Evolutionary conservation across 345 rosid species (phyloP).

Genomic region (Angophora floribunda): DNA sequence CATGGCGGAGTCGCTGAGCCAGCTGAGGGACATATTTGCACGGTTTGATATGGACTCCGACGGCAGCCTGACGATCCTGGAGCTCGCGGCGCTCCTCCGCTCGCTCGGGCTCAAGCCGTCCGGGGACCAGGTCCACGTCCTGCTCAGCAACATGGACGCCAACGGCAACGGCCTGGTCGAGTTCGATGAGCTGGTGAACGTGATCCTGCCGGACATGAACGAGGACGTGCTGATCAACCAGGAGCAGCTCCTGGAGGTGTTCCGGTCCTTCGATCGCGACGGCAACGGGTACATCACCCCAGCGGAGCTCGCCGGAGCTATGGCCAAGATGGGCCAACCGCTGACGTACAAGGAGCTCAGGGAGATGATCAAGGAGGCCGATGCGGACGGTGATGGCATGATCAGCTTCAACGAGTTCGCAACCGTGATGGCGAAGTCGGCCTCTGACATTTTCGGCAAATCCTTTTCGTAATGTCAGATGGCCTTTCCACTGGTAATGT

Average conservation of each 20-base stretch:
- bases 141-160: constrained; percentile 66
- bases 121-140: constrained; percentile 60
- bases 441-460: constrained; percentile 36
- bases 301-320: constrained; percentile 67
- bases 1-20: constrained; percentile 34
- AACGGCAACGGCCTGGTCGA: constrained; percentile 76
- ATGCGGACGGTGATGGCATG: constrained; percentile 68
- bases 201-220: constrained; percentile 45
- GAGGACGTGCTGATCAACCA: constrained; percentile 47
- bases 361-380: constrained; percentile 81
- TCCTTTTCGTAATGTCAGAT: not conserved
- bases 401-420: constrained; percentile 75
- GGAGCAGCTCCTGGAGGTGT: constrained; percentile 47
- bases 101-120: constrained; percentile 74
- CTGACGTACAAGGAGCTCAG: constrained; percentile 57
- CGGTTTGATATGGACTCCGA: constrained; percentile 87
- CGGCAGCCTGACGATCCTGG: constrained; percentile 85
- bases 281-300: constrained; percentile 79
- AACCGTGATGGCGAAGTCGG: constrained; percentile 63
- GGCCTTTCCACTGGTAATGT: not conserved
- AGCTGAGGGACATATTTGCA: constrained; percentile 48
- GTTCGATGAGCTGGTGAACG: constrained; percentile 63
- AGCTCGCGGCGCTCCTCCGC: constrained; percentile 76
- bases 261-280: constrained; percentile 62
- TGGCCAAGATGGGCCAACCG: constrained; percentile 91